A percentile compares a stretch with the other conserved stretches of the same genome.
Evolutionary conservation across 1,284 basidiomycete genomes (phyloP).

Genomic region (Cerioporus squamosus): DNA sequence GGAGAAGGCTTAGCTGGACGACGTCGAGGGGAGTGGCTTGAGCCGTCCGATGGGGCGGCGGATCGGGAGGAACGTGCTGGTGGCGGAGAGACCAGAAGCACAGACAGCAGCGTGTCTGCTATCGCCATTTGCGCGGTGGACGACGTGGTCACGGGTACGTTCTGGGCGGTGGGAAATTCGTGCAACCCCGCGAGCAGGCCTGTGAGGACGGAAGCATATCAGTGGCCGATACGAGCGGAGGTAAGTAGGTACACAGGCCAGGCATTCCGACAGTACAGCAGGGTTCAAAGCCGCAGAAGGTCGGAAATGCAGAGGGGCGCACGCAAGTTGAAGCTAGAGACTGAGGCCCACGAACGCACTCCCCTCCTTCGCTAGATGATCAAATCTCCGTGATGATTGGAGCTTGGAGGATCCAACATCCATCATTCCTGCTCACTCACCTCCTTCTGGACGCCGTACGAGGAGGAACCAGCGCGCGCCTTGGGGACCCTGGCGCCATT

Average conservation of each 20-base stretch:
- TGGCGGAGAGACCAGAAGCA: constrained; percentile 40
- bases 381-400: constrained; percentile 11
- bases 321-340: constrained; percentile 13
- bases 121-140: constrained; percentile 42
- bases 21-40: constrained; percentile 13
- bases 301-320: neutral
- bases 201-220: constrained; percentile 39
- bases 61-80: constrained; percentile 17
- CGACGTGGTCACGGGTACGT: constrained; percentile 43
- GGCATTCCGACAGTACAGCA: too few species aligned
- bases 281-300: too few species aligned
- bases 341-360: neutral
- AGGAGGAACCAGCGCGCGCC: constrained; percentile 69
- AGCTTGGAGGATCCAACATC: neutral
- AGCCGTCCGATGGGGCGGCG: constrained; percentile 20
- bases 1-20: neutral
- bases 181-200: constrained; percentile 89
- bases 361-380: neutral
- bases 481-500: constrained; percentile 60
- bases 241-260: too few species aligned
- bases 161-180: constrained; percentile 74
- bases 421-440: constrained; percentile 44
- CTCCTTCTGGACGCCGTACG: constrained; percentile 81
- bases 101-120: constrained; percentile 45
- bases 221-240: constrained; percentile 6